Evolutionary conservation across 1,139 yeast genomes (phyloP), one percentile per base, ranked within the genome.

Genomic region (Citeromyces siamensis): DNA sequence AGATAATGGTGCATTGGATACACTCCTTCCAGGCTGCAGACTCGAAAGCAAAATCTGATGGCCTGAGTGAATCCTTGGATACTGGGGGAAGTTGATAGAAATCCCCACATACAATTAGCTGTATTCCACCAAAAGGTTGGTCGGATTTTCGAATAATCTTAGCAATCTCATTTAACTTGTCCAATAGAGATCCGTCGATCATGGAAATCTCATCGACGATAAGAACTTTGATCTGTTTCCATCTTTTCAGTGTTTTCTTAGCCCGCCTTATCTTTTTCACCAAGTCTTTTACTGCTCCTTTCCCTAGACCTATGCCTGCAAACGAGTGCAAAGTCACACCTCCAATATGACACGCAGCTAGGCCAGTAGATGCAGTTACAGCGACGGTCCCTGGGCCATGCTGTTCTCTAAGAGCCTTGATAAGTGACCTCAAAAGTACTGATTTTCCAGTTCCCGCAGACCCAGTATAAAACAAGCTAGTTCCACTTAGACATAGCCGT

Each of bases 361-460:
- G 60, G 0, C 96, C 96, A 0, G 96, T 86, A 0, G 94, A 80
- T 0, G 96, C 96, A 0, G 95, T 85, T 2, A 85, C 84, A 0
- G 85, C 93, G 1, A 86, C 86, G 10, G 63, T 52, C 1, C 66
- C 64, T 2, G 32, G 33, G 12, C 32, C 32, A 49, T 75, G 64
- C 38, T 60, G 65, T 1, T 46, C 40, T 41, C 64, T 66, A 40
- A 90, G 59, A 0, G 69, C 64, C 43, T 72, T 68, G 38, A 90
- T 88, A 32, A 90, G 67, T 19, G 79, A 70, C 41, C 79, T 66
- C 36, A 93, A 60, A 14, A 83, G 62, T 4, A 86, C 77, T 2
- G 95, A 84, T 53, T 86, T 86, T 49, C 97, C 97, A 1, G 96
- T 86, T 49, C 96, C 97, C 0, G 97, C 97, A 31, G 95, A 83